These are phyloP conservation scores for Fusarium oxysporum DNA, from an alignment of 2,329 filamentous ascomycete species.

Conservation along the genomic window DNA sequence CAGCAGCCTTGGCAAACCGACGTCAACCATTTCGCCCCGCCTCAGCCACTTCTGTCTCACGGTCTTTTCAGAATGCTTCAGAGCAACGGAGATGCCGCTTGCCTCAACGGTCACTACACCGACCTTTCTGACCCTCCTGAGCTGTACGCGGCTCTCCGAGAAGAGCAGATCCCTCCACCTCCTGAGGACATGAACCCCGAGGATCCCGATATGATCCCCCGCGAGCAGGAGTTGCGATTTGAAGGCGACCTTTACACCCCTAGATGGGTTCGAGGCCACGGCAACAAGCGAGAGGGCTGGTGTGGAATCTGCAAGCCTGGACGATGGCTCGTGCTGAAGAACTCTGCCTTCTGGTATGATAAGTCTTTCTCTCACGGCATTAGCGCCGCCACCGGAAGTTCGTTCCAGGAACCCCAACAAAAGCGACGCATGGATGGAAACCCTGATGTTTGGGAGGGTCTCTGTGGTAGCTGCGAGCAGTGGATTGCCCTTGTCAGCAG, in stretches of 20 bases:
- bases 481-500: slow-evolving; percentile 86
- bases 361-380: slow-evolving; percentile 91
- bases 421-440: slow-evolving; percentile 83
- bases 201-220: slow-evolving; percentile 79
- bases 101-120: slow-evolving; percentile 75
- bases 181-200: slow-evolving; percentile 84
- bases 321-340: slow-evolving; percentile 88
- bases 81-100: slow-evolving; percentile 78
- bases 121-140: slow-evolving; percentile 82
- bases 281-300: slow-evolving; percentile 90
- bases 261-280: slow-evolving; percentile 84
- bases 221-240: slow-evolving; percentile 83
- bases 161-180: slow-evolving; percentile 79
- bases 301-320: slow-evolving; percentile 89
- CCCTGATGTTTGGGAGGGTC: slow-evolving; percentile 83
- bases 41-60: slow-evolving; percentile 74
- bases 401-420: slow-evolving; percentile 81
- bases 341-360: slow-evolving; percentile 94
- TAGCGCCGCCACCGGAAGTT: slow-evolving; percentile 81
- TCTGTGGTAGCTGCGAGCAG: slow-evolving; percentile 82
- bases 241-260: slow-evolving; percentile 87
- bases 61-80: slow-evolving; percentile 79
- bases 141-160: slow-evolving; percentile 78
- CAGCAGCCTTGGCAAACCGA: slow-evolving; percentile 62
- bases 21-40: slow-evolving; percentile 67